A percentile compares a stretch with the other conserved stretches of the same genome.
phyloP scores from a whole-genome alignment of 371 early-diverging fungal genomes.

The Basidiobolus meristosporus region DNA sequence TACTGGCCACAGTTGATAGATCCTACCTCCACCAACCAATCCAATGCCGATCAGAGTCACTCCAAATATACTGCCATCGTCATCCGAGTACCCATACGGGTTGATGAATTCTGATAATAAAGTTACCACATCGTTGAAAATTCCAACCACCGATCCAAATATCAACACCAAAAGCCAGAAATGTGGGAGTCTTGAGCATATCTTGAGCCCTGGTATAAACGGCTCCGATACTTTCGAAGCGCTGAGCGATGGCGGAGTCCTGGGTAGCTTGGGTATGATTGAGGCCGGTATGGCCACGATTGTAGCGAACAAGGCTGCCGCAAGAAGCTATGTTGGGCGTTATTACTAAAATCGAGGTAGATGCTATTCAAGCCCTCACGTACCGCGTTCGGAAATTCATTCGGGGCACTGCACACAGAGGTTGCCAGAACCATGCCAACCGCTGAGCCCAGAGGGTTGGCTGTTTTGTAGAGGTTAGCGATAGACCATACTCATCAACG shows the following conservation, averaged over 20 bases:
- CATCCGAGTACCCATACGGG: conserved; percentile 40
- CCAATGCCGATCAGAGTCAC: conserved; percentile 31
- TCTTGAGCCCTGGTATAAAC: background rate
- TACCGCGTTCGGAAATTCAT: conserved; percentile 17
- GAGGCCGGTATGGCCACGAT: conserved; percentile 19
- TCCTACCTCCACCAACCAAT: conserved; percentile 19
- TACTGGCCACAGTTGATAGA: background rate
- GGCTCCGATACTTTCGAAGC: conserved; percentile 4
- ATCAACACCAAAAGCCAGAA: conserved; percentile 28
- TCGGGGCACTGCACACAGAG: conserved; percentile 13
- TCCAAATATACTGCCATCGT: conserved; percentile 30
- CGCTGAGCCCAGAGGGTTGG: conserved; percentile 24
- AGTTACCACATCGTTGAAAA: conserved; percentile 38
- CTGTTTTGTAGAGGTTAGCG: conserved; percentile 1
- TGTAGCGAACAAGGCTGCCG: conserved; percentile 20
- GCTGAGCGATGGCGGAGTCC: conserved; percentile 21
- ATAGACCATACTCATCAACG: no score
- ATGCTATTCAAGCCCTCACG: conserved; percentile 26
- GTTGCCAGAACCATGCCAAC: conserved; percentile 30
- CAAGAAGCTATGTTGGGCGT: conserved; percentile 17
- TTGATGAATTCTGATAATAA: conserved; percentile 30
- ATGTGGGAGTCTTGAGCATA: conserved; percentile 2
- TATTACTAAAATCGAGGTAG: conserved; percentile 13
- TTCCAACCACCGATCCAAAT: conserved; percentile 33
- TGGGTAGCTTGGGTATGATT: conserved; percentile 21